Evolutionary conservation across 495 filamentous ascomycete genomes (phyloP).

Genomic region (Daldinia caldariorum): DNA sequence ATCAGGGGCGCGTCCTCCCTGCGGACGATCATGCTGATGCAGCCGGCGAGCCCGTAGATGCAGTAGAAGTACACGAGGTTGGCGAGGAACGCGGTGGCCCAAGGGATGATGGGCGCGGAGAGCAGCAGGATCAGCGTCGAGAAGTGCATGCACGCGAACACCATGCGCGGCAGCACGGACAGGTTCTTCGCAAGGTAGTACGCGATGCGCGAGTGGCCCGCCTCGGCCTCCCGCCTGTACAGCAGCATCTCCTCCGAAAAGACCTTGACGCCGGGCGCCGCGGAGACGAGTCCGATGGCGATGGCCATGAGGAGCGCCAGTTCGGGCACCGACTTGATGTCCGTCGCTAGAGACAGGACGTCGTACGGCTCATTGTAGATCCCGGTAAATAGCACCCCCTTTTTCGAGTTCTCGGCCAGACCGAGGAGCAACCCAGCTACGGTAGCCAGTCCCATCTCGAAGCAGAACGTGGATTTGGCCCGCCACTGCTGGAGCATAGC

Average conservation of each 20-base stretch:
- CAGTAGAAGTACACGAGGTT: slow-evolving; percentile 67
- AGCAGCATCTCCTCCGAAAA: slow-evolving; percentile 68
- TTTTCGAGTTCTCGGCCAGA: slow-evolving; percentile 56
- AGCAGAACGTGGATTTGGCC: slow-evolving; percentile 56
- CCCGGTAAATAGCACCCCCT: slow-evolving; percentile 64
- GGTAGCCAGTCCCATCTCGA: slow-evolving; percentile 62
- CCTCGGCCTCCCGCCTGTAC: slow-evolving; percentile 61
- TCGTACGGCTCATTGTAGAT: slow-evolving; percentile 61
- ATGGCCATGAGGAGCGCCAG: slow-evolving; percentile 61
- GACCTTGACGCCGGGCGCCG: slow-evolving; percentile 62
- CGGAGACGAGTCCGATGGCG: slow-evolving; percentile 64
- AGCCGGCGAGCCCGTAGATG: slow-evolving; percentile 65
- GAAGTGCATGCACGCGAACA: slow-evolving; percentile 64
- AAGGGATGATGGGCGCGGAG: slow-evolving; percentile 60
- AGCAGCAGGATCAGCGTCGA: slow-evolving; percentile 62
- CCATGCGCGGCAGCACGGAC: slow-evolving; percentile 58
- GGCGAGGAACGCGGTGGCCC: slow-evolving; percentile 53
- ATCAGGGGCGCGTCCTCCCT: slow-evolving; percentile 61
- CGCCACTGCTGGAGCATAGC: slow-evolving; percentile 66
- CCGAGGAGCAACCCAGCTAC: slow-evolving; percentile 65
- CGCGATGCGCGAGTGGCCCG: slow-evolving; percentile 63
- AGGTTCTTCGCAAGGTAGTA: slow-evolving; percentile 68
- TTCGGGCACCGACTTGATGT: slow-evolving; percentile 59
- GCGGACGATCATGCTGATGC: slow-evolving; percentile 59
- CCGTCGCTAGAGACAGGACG: slow-evolving; percentile 60